Base-by-base conservation (phyloP, 768 basidiomycete species). In the Ramaria sp. region DNA sequence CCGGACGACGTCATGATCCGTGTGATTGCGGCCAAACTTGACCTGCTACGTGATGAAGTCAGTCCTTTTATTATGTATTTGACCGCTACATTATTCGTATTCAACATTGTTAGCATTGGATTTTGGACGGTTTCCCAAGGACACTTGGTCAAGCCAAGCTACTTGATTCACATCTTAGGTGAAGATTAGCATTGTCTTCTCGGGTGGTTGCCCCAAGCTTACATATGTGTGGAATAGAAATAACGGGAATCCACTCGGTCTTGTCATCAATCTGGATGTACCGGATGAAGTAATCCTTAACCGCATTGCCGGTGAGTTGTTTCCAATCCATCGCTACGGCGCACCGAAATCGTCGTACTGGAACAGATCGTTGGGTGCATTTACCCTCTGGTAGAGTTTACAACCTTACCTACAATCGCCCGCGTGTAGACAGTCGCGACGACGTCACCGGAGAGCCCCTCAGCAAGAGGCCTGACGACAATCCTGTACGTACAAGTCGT, bases 91-190 rank as follows among this genome's bases (percentile, higher is more conserved):
- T 32, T 13, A 42, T 20, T 45, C 6, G 18, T 34, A 10, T 56
- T 51, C 44, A 53, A 7, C 16, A 36, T 15, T 41, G 55, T 7
- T 57, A 92, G 87, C 83, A 88, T 63, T 94, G 92, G 92, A 85
- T 95, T 59, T 67, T 94, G 42, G 93, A 95, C 60, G 93, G 93
- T 27, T 94, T 95, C 63, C 93, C 93, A 50, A 82, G 92, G 36
- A 95, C 91, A 10, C 69, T 91, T 1, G 79, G 75, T n/a, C 92
- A 95, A 66, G 90, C 85, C 3, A 72, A 80, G 64, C 72, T 91
- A 43, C 74, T 95, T 8, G 86, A 94, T 68, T 70, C 73, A 18
- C 79, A 89, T 66, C 77, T 94, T 50, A 75, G 75, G 85, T 86
- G n/a, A 59, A 41, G 8, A 30, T 48, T 34, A 34, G 34, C 44